A percentile compares a stretch with the other conserved stretches of the same genome.
Evolutionary conservation across 768 basidiomycete species (phyloP).

Genomic region (Piloderma croceum): DNA sequence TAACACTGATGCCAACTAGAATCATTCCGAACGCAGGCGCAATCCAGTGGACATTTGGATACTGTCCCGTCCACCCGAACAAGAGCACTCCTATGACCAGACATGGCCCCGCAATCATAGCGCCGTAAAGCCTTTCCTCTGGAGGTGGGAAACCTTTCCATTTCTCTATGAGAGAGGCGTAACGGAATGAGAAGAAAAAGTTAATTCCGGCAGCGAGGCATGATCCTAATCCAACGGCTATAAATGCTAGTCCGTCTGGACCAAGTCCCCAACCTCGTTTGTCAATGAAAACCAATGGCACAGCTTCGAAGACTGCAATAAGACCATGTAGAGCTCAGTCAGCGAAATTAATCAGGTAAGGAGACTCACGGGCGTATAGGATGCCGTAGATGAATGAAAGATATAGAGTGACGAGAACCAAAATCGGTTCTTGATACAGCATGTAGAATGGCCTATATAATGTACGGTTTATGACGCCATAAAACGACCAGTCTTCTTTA

Average conservation of each 20-base stretch:
- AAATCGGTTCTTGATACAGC: slow-evolving; percentile 57
- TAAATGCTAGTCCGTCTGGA: slow-evolving; percentile 34
- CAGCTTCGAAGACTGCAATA: slow-evolving; percentile 34
- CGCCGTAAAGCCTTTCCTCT: slow-evolving; percentile 33
- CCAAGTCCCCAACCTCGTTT: slow-evolving; percentile 32
- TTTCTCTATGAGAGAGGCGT: slow-evolving; percentile 26
- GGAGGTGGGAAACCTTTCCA: slow-evolving; percentile 39
- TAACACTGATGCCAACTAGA: slow-evolving; percentile 44
- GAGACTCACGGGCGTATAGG: slow-evolving; percentile 51
- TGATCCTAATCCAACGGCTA: slow-evolving; percentile 34
- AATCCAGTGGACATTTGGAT: slow-evolving; percentile 49
- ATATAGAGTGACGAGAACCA: slow-evolving; percentile 58
- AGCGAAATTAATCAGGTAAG: too few species aligned
- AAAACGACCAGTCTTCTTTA: slow-evolving; percentile 46
- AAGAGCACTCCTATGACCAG: slow-evolving; percentile 33
- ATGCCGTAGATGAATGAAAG: slow-evolving; percentile 56
- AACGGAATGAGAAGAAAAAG: slow-evolving; percentile 22
- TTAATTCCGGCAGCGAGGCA: slow-evolving; percentile 24
- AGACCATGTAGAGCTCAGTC: too few species aligned
- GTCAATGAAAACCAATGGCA: slow-evolving; percentile 33
- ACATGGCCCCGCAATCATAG: slow-evolving; percentile 31
- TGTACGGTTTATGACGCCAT: slow-evolving; percentile 48
- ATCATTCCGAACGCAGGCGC: slow-evolving; percentile 52
- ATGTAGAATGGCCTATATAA: slow-evolving; percentile 56
- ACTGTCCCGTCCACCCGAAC: slow-evolving; percentile 52